Percentiles rank a stretch among this genome's conserved stretches.
Conservation (phyloP, 2,329 filamentous ascomycete species). For the Fusarium guadeloupense region DNA sequence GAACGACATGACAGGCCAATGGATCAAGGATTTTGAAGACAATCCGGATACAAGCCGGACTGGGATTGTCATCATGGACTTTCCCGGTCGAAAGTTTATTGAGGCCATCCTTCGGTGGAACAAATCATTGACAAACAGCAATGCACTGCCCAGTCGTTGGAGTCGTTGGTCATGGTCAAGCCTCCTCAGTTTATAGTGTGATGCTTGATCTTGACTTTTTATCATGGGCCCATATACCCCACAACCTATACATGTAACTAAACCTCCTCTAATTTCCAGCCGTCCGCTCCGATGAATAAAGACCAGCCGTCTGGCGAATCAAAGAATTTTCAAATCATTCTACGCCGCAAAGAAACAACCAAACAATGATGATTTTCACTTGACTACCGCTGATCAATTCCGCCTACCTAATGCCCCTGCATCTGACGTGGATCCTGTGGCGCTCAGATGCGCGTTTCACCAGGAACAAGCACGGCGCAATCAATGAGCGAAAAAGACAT, state of each 20-base stretch:
- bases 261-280: conserved; percentile 23
- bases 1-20: conserved; percentile 60
- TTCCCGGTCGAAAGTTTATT: conserved; percentile 56
- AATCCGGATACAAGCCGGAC: conserved; percentile 46
- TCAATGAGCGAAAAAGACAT: conserved; percentile 12
- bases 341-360: neutral
- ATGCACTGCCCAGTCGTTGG: neutral
- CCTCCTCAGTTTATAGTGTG: conserved; percentile 20
- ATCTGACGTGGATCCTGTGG: conserved; percentile 41
- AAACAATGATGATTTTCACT: conserved; percentile 19
- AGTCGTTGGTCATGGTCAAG: conserved; percentile 10
- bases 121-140: conserved; percentile 38
- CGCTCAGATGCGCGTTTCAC: conserved; percentile 39
- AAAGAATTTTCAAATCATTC: conserved; percentile 12
- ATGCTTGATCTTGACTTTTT: neutral
- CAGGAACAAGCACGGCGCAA: neutral
- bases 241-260: conserved; percentile 11
- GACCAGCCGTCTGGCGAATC: conserved; percentile 15
- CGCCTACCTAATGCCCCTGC: conserved; percentile 29
- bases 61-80: conserved; percentile 60
- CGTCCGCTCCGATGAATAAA: conserved; percentile 14
- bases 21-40: conserved; percentile 49
- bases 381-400: conserved; percentile 19
- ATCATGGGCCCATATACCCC: conserved; percentile 16
- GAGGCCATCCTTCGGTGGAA: conserved; percentile 56